phyloP scores from a whole-genome alignment of 2,329 filamentous ascomycete genomes.

The Paracamarosporium sp. region DNA sequence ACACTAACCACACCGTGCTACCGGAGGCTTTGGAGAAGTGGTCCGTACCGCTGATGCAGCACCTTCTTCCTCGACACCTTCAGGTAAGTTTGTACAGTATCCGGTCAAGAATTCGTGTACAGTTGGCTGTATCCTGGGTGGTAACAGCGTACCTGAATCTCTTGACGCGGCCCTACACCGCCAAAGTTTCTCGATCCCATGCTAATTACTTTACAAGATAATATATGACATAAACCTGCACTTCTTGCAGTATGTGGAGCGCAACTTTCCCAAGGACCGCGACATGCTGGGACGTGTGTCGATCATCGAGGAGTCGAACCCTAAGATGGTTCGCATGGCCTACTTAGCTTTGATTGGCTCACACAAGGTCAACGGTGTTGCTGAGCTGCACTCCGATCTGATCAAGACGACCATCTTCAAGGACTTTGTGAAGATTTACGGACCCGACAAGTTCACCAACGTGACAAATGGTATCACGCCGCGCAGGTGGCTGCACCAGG shows the following conservation, averaged over 20 bases:
- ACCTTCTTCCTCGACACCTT: slow-evolving; percentile 89
- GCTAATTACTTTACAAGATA: too few species aligned
- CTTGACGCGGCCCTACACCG: too few species aligned
- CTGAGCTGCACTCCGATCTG: slow-evolving; percentile 94
- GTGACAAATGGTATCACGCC: slow-evolving; percentile 99
- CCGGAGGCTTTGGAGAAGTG: slow-evolving; percentile 98
- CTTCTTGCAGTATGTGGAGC: slow-evolving; percentile 91
- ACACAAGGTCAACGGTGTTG: slow-evolving; percentile 98
- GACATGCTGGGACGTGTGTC: slow-evolving; percentile 88
- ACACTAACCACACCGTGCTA: slow-evolving; percentile 98
- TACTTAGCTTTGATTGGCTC: slow-evolving; percentile 94
- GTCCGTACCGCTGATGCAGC: slow-evolving; percentile 91
- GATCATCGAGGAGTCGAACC: slow-evolving; percentile 95
- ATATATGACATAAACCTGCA: slow-evolving; percentile 95
- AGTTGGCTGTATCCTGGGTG: too few species aligned
- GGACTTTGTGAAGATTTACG: slow-evolving; percentile 95
- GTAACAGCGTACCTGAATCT: too few species aligned
- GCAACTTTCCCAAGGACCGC: slow-evolving; percentile 85
- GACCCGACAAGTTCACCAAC: slow-evolving; percentile 96
- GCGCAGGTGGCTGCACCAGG: slow-evolving; percentile 94
- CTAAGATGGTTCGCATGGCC: slow-evolving; percentile 99
- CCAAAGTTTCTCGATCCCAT: too few species aligned
- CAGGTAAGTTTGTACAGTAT: slow-evolving; percentile 55
- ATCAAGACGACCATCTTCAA: slow-evolving; percentile 99
- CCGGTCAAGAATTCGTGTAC: too few species aligned